Conservation (phyloP, 345 rosid species). For the Sisymbrium altissimum region DNA sequence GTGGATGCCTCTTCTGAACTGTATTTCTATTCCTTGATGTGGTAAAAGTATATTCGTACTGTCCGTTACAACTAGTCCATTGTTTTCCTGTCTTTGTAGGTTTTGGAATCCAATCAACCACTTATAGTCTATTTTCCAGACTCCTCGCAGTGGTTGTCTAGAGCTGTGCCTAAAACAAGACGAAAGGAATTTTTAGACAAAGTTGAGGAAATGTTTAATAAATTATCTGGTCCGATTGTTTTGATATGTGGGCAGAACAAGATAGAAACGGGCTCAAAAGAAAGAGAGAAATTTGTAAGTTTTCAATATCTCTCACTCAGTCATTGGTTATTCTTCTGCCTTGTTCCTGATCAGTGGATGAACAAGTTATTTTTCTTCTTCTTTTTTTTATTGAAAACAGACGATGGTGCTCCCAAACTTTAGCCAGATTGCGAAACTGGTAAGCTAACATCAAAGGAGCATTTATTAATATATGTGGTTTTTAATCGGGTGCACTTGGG, state of each 20-base stretch:
- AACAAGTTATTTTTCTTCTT: not conserved
- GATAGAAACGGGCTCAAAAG: constrained; percentile 73
- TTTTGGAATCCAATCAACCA: constrained; percentile 67
- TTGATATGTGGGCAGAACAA: constrained; percentile 90
- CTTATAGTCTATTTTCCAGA: constrained; percentile 88
- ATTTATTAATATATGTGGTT: not conserved
- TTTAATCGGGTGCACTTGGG: not conserved
- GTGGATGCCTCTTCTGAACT: not conserved
- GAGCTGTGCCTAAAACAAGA: constrained; percentile 74
- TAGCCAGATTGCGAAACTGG: constrained; percentile 84
- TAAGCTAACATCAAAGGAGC: constrained; percentile 31
- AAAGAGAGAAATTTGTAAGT: constrained; percentile 85
- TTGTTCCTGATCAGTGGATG: constrained; percentile 13
- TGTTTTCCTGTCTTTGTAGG: constrained; percentile 50
- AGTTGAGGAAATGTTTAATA: constrained; percentile 67
- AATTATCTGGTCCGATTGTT: constrained; percentile 72
- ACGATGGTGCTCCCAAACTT: constrained; percentile 85
- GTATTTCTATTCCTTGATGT: not conserved
- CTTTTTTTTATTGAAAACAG: constrained; percentile 39
- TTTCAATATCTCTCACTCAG: not conserved
- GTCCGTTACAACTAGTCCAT: constrained; percentile 2
- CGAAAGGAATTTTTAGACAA: constrained; percentile 58
- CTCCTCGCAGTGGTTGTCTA: constrained; percentile 81
- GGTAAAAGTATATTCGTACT: not conserved
- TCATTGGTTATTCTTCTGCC: constrained; percentile 3